Percentiles rank a stretch among this genome's conserved stretches.
Conservation (phyloP, 2,329 filamentous ascomycete species). For the Hypoxylon sp. region DNA sequence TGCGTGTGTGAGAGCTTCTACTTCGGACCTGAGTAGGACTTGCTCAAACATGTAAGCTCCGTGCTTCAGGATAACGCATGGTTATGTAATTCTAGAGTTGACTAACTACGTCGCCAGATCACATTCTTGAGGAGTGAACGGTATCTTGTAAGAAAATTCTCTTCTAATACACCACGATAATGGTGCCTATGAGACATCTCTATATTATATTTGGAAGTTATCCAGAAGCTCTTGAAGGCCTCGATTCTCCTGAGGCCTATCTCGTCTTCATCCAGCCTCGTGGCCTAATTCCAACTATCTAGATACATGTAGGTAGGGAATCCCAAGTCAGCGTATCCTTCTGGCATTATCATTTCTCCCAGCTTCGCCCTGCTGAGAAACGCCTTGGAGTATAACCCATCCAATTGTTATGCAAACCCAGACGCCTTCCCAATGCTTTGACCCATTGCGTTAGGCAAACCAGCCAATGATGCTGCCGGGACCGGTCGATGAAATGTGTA, state of each 20-base stretch:
- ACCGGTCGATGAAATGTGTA: conserved; percentile 8
- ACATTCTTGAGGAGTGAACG: too few relatives aligned
- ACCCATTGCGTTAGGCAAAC: not conserved
- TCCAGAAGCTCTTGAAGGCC: not conserved
- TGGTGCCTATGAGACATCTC: too few relatives aligned
- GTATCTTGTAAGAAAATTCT: too few relatives aligned
- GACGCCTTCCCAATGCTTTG: conserved; percentile 21
- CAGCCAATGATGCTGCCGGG: not conserved
- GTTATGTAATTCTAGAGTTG: too few relatives aligned
- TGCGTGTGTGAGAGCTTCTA: too few relatives aligned
- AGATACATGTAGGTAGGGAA: not conserved
- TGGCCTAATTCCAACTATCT: not conserved
- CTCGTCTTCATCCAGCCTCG: not conserved
- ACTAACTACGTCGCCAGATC: too few relatives aligned
- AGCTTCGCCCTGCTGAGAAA: not conserved
- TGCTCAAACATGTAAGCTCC: too few relatives aligned
- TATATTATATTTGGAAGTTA: conserved; percentile 1
- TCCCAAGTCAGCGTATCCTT: not conserved
- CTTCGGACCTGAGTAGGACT: too few relatives aligned
- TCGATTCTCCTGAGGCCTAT: not conserved
- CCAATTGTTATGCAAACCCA: conserved; percentile 4
- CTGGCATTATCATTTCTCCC: not conserved
- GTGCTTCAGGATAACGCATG: too few relatives aligned
- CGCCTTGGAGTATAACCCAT: not conserved
- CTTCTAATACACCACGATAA: too few relatives aligned